phyloP scores from a whole-genome alignment of 2,329 filamentous ascomycete genomes.

The Ambrosiella xylebori region DNA sequence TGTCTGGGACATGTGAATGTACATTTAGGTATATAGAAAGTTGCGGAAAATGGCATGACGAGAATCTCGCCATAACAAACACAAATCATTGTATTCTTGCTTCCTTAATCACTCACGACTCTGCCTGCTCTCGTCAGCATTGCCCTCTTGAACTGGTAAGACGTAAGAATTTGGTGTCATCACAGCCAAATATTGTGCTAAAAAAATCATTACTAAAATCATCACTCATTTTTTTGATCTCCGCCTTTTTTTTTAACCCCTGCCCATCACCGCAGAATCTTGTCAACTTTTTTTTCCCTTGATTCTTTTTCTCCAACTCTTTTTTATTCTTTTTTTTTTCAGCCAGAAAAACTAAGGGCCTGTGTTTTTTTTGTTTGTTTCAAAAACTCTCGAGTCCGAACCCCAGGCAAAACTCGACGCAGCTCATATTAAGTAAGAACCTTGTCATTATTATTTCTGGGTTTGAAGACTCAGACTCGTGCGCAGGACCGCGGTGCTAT shows the following conservation, averaged over 20 bases:
- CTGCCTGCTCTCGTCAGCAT: too few relatives aligned
- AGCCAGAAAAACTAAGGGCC: neutral
- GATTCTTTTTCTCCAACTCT: neutral
- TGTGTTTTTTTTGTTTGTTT: neutral
- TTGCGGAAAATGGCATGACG: too few relatives aligned
- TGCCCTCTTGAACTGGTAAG: neutral
- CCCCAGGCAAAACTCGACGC: neutral
- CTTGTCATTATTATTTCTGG: neutral
- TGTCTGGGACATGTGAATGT: too few relatives aligned
- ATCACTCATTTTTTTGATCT: neutral
- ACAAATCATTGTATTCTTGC: too few relatives aligned
- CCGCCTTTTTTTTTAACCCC: neutral
- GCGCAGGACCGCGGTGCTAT: too few relatives aligned
- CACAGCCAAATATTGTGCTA: neutral
- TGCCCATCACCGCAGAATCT: neutral
- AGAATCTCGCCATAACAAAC: too few relatives aligned
- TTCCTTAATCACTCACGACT: too few relatives aligned
- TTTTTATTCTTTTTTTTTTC: neutral
- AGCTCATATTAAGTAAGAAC: neutral
- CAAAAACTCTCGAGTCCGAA: neutral
- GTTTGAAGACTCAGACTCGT: too few relatives aligned
- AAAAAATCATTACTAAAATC: neutral
- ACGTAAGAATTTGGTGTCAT: neutral
- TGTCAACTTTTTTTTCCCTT: neutral
- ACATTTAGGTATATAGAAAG: too few relatives aligned